Evolutionary conservation across 202 grass and related monocot species (phyloP), one percentile per base, ranked within the genome.

Genomic region (Dendrocalamus latiflorus): DNA sequence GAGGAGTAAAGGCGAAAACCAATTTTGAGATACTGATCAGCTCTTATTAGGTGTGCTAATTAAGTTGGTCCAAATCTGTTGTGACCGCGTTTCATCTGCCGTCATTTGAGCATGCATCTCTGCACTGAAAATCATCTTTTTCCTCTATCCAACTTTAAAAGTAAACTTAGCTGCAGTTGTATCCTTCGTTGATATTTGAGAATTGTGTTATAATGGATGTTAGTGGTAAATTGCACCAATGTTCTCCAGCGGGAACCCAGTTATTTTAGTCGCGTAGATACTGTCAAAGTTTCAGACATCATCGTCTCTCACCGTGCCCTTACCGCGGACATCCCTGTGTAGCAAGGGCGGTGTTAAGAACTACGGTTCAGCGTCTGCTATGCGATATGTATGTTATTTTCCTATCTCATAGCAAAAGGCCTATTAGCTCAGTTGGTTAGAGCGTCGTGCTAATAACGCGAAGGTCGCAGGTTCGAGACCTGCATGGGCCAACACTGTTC

Each of bases 381-480:
- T 22, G 4, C 0, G 1, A 60, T 28, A 28, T 60, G 15, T 5
- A 15, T 1, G 0, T 13, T 24, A 21, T 8, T 44, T 38, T 18
- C 45, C 11, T 0, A 0, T 0, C 0, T 0, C 28, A 0, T 0
- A 8, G 1, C 2, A 0, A 9, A 6, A 24, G 90, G 92, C 88
- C 95, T 88, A 94, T 98, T 98, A 90, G 90, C 92, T 98, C 88
- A 97, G 95, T 28, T 94, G 86, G 92, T 94, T 98, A 94, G 88
- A 94, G 90, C 92, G 92, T 91, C 88, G 88, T 94, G 92, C 90
- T 98, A 98, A 98, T 93, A 98, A 95, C 86, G 88, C 85, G 90
- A 94, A 94, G 90, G 90, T 97, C 90, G 85, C 86, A 94, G 90
- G 92, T 94, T 97, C 88, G 84, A 94, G 86, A 97, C 90, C 88